A percentile compares a stretch with the other conserved stretches of the same genome.
phyloP scores from a whole-genome alignment of 1,139 yeast genomes.

The Blastobotrys malaysiensis region DNA sequence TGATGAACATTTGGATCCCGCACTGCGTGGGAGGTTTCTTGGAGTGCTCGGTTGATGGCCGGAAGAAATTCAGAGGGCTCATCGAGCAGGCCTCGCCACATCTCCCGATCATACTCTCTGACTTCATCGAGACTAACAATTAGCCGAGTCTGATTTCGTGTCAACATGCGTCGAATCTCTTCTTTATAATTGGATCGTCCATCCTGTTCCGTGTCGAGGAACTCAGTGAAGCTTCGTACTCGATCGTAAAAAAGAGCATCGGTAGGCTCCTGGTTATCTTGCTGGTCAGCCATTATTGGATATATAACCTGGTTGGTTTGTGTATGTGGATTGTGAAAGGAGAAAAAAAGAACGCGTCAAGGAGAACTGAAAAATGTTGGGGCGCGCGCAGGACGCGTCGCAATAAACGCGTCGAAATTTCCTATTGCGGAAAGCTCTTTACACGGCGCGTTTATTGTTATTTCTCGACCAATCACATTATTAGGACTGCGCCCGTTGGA shows the following conservation, averaged over 20 bases:
- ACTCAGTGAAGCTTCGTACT: slow-evolving; percentile 83
- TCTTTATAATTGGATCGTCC: slow-evolving; percentile 55
- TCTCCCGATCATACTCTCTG: slow-evolving; percentile 72
- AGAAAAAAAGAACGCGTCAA: neutral
- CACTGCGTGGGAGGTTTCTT: slow-evolving; percentile 59
- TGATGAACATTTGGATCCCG: slow-evolving; percentile 38
- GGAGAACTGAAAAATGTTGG: neutral
- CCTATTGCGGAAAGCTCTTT: slow-evolving; percentile 2
- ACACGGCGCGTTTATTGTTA: neutral
- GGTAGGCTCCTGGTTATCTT: slow-evolving; percentile 9
- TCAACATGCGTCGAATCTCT: slow-evolving; percentile 65
- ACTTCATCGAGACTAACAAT: slow-evolving; percentile 79
- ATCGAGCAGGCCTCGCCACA: slow-evolving; percentile 72
- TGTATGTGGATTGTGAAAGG: neutral
- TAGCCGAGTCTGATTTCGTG: slow-evolving; percentile 60
- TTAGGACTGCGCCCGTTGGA: neutral
- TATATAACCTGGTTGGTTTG: neutral
- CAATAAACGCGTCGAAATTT: slow-evolving; percentile 1
- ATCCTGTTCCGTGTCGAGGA: slow-evolving; percentile 50
- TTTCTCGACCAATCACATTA: neutral
- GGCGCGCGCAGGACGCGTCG: slow-evolving; percentile 4
- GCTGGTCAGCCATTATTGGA: slow-evolving; percentile 1
- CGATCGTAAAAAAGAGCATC: slow-evolving; percentile 56
- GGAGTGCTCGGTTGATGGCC: slow-evolving; percentile 81
- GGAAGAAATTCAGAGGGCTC: slow-evolving; percentile 84